Base-by-base conservation (phyloP, 768 basidiomycete genomes). In the Pisolithus microcarpus region DNA sequence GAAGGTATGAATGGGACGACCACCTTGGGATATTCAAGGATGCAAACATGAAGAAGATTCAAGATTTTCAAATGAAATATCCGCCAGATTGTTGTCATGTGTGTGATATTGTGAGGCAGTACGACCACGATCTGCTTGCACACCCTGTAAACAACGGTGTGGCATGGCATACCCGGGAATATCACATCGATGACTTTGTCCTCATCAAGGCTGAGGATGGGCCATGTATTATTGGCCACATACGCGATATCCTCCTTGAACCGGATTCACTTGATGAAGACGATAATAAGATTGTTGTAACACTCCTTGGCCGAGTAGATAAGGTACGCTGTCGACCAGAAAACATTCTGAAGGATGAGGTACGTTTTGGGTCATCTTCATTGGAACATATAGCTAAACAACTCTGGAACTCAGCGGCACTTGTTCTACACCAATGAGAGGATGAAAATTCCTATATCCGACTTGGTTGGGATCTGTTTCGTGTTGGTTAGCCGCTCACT, bases 161-260 rank as follows among this genome's bases (percentile, higher is more conserved):
- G 23, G 63, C 70, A 0, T 80, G 71, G 58, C 65, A 64, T 9
- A 79, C 77, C 0, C 56, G 68, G 1, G 65, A 65, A 0, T 89
- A 82, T 54, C 88, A 91, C 49, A 45, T 70, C 0, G 65, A 80
- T 39, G 87, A 90, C 36, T 86, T 78, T 53, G 77, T 80, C 5
- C 67, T 82, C 5, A 75, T 82, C 59, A 71, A 62, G 39, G 57
- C 75, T 0, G 63, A 70, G 0, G 54, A 69, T 1, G 82, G 82
- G 0, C 77, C 80, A 1, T 82, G 78, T 4, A 58, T 75, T 24
- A 75, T 88, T 43, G 87, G 78, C 1, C 77, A 79, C 36, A 71
- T 87, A 52, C 57, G 58, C 1, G 50, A 58, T 6, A 59, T 81
- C 49, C 56, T 48, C 46, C 65, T 56, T 15, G 48, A 47, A 39